Percentiles rank a stretch among this genome's conserved stretches.
phyloP scores from a whole-genome alignment of 345 rosid species.

The Lenwebbia sp. region DNA sequence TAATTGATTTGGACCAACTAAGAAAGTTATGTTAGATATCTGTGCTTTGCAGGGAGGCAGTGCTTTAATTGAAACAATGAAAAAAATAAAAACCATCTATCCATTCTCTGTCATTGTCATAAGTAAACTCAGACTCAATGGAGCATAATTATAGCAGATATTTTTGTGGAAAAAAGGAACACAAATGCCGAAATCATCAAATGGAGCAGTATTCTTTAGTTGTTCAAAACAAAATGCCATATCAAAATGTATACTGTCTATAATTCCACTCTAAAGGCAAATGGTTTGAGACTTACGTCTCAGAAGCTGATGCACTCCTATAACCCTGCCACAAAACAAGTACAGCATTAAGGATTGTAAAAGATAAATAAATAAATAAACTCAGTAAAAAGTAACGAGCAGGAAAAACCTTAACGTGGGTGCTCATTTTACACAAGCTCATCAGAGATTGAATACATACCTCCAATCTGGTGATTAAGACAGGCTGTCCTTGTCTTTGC shows the following conservation, averaged over 20 bases:
- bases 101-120: neutral
- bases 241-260: neutral
- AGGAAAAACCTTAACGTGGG: neutral
- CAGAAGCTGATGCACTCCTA: constrained; percentile 80
- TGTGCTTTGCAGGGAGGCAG: neutral
- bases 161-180: neutral
- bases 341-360: neutral
- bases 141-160: neutral
- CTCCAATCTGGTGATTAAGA: constrained; percentile 90
- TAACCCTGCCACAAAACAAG: constrained; percentile 58
- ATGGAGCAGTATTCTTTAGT: neutral
- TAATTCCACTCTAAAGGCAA: neutral
- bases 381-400: neutral
- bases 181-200: neutral
- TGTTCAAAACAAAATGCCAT: neutral
- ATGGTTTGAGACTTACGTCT: constrained; percentile 48
- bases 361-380: neutral
- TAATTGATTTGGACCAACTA: neutral
- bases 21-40: neutral
- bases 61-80: neutral
- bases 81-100: neutral
- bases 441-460: constrained; percentile 25
- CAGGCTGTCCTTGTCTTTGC: constrained; percentile 95
- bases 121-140: neutral
- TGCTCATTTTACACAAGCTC: neutral